These are phyloP conservation scores for Salix dunnii DNA, from an alignment of 345 rosid genomes.

Conservation along the genomic window DNA sequence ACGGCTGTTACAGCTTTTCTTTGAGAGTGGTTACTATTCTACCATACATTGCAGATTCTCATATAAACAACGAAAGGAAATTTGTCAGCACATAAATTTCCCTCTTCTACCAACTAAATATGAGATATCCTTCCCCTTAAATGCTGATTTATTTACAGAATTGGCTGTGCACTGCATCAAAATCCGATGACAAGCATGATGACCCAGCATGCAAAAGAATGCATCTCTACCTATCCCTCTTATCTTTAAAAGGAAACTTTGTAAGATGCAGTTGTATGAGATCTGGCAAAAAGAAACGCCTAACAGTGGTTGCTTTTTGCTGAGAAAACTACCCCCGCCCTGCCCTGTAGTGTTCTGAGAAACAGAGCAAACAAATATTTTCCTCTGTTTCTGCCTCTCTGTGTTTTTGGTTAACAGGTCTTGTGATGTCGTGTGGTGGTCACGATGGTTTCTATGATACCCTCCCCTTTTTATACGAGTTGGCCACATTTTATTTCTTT, in stretches of 20 bases:
- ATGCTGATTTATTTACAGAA: background rate
- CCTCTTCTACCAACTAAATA: background rate
- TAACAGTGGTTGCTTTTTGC: background rate
- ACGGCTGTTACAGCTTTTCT: slow-evolving; percentile 21
- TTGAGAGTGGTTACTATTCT: background rate
- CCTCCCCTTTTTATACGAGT: slow-evolving; percentile 14
- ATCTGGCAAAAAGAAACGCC: slow-evolving; percentile 15
- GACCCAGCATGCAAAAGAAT: background rate
- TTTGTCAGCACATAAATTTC: background rate
- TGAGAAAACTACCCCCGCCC: background rate
- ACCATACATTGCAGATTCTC: background rate
- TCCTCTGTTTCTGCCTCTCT: background rate
- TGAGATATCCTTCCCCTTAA: background rate
- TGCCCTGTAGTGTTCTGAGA: background rate
- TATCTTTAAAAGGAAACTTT: slow-evolving; percentile 6
- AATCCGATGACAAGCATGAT: background rate
- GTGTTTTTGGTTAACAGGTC: background rate
- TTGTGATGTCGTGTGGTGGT: background rate
- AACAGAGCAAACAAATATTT: background rate
- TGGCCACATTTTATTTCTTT: background rate
- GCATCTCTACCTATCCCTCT: background rate
- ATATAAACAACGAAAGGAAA: background rate
- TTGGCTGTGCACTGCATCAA: background rate
- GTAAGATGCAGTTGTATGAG: background rate
- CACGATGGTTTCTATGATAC: slow-evolving; percentile 5